Evolutionary conservation across 2,329 filamentous ascomycete species (phyloP).

Genomic region (Aspergillus ustus): DNA sequence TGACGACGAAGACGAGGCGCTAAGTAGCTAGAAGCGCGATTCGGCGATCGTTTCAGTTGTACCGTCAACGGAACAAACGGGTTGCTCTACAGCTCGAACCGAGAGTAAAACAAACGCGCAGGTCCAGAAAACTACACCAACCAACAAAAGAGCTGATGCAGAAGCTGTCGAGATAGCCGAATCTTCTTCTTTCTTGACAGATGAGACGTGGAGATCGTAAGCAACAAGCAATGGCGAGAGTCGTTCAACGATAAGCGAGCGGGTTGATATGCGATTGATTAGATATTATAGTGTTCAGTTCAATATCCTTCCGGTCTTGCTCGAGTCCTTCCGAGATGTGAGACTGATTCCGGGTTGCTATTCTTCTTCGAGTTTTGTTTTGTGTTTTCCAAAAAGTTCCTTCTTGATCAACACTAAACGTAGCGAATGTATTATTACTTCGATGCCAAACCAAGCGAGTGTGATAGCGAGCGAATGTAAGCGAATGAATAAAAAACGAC

Average conservation of each 20-base stretch:
- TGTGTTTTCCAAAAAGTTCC: conserved; percentile 10
- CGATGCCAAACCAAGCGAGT: conserved; percentile 43
- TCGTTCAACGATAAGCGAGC: conserved; percentile 26
- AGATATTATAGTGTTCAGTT: conserved; percentile 25
- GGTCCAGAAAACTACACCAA: conserved; percentile 16
- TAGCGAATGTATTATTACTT: conserved; percentile 45
- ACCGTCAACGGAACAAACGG: conserved; percentile 27
- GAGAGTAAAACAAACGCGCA: conserved; percentile 25
- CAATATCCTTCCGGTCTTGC: conserved; percentile 15
- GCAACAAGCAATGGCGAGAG: conserved; percentile 24
- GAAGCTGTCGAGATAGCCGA: conserved; percentile 9
- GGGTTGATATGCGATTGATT: conserved; percentile 23
- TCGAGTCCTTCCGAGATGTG: conserved; percentile 18
- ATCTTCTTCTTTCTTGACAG: not conserved
- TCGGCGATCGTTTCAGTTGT: conserved; percentile 24
- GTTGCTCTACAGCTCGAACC: conserved; percentile 22
- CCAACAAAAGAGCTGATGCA: conserved; percentile 12
- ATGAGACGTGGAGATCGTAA: conserved; percentile 14
- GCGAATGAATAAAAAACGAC: conserved; percentile 35
- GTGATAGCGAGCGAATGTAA: conserved; percentile 44
- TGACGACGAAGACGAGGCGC: conserved; percentile 9
- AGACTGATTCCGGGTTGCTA: conserved; percentile 5
- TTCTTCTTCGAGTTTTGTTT: conserved; percentile 18
- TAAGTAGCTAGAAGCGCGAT: conserved; percentile 15
- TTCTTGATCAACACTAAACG: conserved; percentile 31